Percentiles rank a stretch among this genome's conserved stretches.
Evolutionary conservation across 805 yeast species (phyloP).

Genomic region (Spathaspora gorwiae): DNA sequence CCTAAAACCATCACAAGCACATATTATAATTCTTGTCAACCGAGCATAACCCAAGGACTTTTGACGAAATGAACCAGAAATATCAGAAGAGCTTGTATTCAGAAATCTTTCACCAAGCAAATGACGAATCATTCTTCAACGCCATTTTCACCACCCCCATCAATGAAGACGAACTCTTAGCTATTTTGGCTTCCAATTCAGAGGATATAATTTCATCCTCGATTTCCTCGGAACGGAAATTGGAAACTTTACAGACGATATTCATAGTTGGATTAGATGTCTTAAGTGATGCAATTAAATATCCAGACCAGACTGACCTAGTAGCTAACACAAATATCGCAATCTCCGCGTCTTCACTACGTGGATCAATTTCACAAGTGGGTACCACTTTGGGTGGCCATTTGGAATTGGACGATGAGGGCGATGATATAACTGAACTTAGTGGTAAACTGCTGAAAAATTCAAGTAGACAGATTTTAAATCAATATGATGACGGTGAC

Average conservation of each 20-base stretch:
- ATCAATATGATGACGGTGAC: conserved; percentile 15
- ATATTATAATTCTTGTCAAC: too few species aligned
- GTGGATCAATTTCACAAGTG: too few species aligned
- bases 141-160: conserved; percentile 21
- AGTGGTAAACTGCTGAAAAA: conserved; percentile 8
- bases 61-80: conserved; percentile 7
- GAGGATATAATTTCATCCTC: conserved; percentile 3
- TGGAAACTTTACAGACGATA: conserved; percentile 7
- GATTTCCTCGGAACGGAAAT: background rate
- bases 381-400: too few species aligned
- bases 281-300: conserved; percentile 16
- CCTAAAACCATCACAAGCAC: too few species aligned
- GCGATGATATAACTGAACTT: conserved; percentile 19
- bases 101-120: conserved; percentile 17
- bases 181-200: conserved; percentile 15
- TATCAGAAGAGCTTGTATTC: conserved; percentile 16
- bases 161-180: conserved; percentile 18
- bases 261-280: conserved; percentile 17
- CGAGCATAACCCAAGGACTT: too few species aligned
- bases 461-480: background rate
- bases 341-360: too few species aligned
- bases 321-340: too few species aligned
- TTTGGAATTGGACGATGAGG: conserved; percentile 11
- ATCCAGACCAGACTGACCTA: background rate
- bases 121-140: conserved; percentile 17